Evolutionary conservation across 2,329 filamentous ascomycete genomes (phyloP).

Genomic region (Fusarium fujikuroi): DNA sequence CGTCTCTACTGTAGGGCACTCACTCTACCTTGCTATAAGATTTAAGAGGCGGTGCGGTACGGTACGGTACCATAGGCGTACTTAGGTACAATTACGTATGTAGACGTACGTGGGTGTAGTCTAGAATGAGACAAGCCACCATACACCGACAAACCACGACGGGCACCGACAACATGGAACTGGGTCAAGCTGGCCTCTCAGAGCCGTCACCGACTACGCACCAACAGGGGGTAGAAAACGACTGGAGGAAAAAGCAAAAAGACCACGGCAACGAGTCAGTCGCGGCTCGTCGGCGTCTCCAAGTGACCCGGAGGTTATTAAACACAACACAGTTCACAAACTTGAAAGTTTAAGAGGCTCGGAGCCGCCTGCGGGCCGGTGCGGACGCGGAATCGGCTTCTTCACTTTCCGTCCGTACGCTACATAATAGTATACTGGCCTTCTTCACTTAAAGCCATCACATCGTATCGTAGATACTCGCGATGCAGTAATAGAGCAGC

Average conservation of each 20-base stretch:
- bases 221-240: conserved; percentile 4
- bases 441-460: neutral
- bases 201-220: conserved; percentile 7
- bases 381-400: conserved; percentile 38
- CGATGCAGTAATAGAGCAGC: neutral
- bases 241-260: conserved; percentile 23
- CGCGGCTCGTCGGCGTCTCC: conserved; percentile 5
- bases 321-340: neutral
- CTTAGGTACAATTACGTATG: neutral
- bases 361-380: conserved; percentile 36
- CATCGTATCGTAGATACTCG: neutral
- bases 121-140: conserved; percentile 27
- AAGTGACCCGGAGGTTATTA: neutral
- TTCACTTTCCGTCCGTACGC: conserved; percentile 31
- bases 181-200: conserved; percentile 42
- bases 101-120: neutral
- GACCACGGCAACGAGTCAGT: conserved; percentile 36
- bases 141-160: conserved; percentile 32
- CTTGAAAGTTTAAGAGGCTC: neutral
- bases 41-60: neutral
- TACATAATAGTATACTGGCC: neutral
- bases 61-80: neutral
- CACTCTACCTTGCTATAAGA: neutral
- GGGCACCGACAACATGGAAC: conserved; percentile 48
- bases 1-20: neutral